Evolutionary conservation across 768 basidiomycete species (phyloP), one percentile per base, ranked within the genome.

Genomic region (Mrakia hoshinonis): DNA sequence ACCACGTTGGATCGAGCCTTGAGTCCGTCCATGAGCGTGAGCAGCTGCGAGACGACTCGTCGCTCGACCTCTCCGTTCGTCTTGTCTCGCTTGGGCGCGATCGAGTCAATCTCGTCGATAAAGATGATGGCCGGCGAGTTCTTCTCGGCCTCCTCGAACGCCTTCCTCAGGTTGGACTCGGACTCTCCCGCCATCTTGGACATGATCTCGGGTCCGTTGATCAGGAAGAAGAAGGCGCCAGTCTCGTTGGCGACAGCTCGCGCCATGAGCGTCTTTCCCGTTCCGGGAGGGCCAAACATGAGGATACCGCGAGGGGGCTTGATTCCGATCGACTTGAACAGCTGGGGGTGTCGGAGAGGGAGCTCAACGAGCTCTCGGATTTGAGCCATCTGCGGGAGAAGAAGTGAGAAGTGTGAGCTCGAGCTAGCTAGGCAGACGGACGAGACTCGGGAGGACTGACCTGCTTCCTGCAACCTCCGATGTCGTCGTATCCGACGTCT

Each of bases 261-360:
- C 65, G 96, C 96, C 95, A 99, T 99, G 75, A 99, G 86, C 7
- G 96, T 98, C 83, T 98, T 99, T 85, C 96, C 96, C 26, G 95
- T 98, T 84, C 96, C 96, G 43, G 95, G 95, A 74, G 95, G 95
- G 69, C 95, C 95, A 78, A 86, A 99, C 92, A 99, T 89, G 75
- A 99, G 88, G 77, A 99, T 94, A 85, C 95, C 95, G 75, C 95
- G 89, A 29, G 95, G 95, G 39, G 96, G 96, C 81, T 98, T 99
- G 86, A 99, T 99, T 86, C 96, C 96, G 79, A 99, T 99, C 31
- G 94, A 94, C 80, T 99, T 99, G 89, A 98, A 99, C 18, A 99
- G 86, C 82, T 98, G 94, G 52, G 96, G 96, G 81, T 99, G 96
- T 71, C 96, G 92, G 52, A 98, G 85, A 39, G 96, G 96, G 3